These are phyloP conservation scores for Schwanniomyces yamadae DNA, from an alignment of 805 yeast genomes.

Conservation along the genomic window DNA sequence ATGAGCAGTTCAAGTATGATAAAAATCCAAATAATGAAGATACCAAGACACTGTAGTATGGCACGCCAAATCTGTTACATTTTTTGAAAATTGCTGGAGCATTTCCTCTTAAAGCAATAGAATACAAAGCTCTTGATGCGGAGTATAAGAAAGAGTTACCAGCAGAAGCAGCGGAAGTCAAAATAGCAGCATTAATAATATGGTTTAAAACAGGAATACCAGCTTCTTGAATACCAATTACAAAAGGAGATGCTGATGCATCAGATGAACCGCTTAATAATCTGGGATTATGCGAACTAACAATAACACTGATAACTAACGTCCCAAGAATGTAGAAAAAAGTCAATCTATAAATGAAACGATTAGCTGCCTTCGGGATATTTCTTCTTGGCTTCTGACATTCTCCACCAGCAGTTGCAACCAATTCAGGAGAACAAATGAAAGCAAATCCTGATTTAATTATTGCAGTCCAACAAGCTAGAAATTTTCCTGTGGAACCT, in stretches of 20 bases:
- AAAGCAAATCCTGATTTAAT: constrained; percentile 67
- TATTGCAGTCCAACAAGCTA: constrained; percentile 62
- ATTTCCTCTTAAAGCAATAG: constrained; percentile 38
- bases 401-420: constrained; percentile 66
- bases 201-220: constrained; percentile 59
- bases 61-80: constrained; percentile 45
- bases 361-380: constrained; percentile 56
- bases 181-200: constrained; percentile 59
- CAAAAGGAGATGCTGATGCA: constrained; percentile 67
- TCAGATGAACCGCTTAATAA: constrained; percentile 27
- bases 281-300: constrained; percentile 23
- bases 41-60: constrained; percentile 31
- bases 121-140: constrained; percentile 42
- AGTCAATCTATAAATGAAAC: constrained; percentile 53
- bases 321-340: constrained; percentile 41
- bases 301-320: constrained; percentile 41
- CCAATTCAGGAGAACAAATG: constrained; percentile 62
- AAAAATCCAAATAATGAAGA: constrained; percentile 43
- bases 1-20: constrained; percentile 54
- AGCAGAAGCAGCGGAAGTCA: constrained; percentile 54
- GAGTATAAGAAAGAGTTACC: constrained; percentile 45
- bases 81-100: constrained; percentile 36
- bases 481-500: constrained; percentile 61
- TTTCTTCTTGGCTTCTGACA: constrained; percentile 33
- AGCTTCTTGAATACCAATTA: constrained; percentile 61